These are phyloP conservation scores for Penicillium aurantiogriseum DNA, from an alignment of 2,329 filamentous ascomycete genomes.

Conservation along the genomic window DNA sequence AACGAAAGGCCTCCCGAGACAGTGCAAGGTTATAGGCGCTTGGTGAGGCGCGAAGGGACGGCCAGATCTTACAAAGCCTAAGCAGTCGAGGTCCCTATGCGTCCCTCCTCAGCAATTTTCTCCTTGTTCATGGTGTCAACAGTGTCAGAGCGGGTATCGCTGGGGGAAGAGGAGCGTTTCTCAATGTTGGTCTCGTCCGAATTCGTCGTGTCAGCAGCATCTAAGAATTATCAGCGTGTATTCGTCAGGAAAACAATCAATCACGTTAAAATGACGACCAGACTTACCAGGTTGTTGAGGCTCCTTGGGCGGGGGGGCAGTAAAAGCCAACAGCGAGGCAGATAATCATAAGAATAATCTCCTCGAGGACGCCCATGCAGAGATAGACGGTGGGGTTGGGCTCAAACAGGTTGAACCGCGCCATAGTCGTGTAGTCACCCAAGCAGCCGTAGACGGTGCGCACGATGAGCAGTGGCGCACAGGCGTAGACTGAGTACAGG, in stretches of 20 bases:
- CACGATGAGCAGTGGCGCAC: background rate
- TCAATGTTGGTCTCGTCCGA: background rate
- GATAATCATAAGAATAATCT: background rate
- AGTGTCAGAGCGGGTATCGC: background rate
- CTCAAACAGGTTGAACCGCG: background rate
- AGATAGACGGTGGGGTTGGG: background rate
- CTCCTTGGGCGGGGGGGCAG: background rate
- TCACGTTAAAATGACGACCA: background rate
- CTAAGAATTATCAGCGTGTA: background rate
- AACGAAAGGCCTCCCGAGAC: background rate
- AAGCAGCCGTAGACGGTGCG: background rate
- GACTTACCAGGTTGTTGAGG: background rate
- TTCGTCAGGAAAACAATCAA: background rate
- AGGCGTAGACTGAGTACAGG: background rate
- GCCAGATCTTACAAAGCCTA: background rate
- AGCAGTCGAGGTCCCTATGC: background rate
- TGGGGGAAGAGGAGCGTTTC: background rate
- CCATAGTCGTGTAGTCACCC: background rate
- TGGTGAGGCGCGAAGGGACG: background rate
- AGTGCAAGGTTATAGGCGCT: background rate
- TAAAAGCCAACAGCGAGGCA: background rate
- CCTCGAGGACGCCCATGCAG: background rate
- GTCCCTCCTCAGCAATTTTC: background rate
- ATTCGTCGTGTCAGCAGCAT: background rate
- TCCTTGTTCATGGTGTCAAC: background rate